Base-by-base conservation (phyloP, 345 rosid species). In the Salix caprea region DNA sequence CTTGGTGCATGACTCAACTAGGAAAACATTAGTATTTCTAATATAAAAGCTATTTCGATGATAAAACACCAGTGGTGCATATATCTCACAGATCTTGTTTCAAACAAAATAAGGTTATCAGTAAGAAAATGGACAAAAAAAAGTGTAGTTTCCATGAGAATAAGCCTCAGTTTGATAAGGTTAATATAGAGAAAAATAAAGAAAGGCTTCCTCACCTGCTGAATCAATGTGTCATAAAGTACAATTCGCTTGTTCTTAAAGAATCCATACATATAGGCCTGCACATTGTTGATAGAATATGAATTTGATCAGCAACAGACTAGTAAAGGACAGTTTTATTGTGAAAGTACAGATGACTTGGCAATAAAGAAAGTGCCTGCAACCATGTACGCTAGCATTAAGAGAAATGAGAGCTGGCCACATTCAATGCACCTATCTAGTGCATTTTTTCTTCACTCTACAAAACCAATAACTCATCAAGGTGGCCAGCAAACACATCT, bases 211-310 rank as follows among this genome's bases (percentile, higher is more conserved):
- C 73, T 64, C 73, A 94, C 99, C 97, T 96, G 98, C 88, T 96
- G 98, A 84, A 96, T 92, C 88, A 96, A 85, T 34, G 99, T 96
- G 82, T 96, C 99, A 79, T 92, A 94, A 40, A 96, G 91, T 77
- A 96, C 99, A 73, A 96, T 96, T 69, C 99, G 86, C 91, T 96
- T 96, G 90, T 96, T 94, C 87, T 96, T 96, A 82, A 87, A 94
- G 88, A 96, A 96, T 66, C 99, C 99, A 83, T 96, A 96, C 99
- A 96, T 94, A 69, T 96, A 96, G 62, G 99, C 99, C 99, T 96
- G 93, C 83, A 64, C 37, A 23, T 67, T 67, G 67, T 76, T 34
- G 46, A 71, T 52, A 85, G 65, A 72, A 71, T 28, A 74, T 64
- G 73, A 82, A 65, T 74, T 65, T 65, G 28, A 26, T n/a, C 36